Base-by-base conservation (phyloP, 2,329 filamentous ascomycete genomes). In the Neofusicoccum kwambonambiense region DNA sequence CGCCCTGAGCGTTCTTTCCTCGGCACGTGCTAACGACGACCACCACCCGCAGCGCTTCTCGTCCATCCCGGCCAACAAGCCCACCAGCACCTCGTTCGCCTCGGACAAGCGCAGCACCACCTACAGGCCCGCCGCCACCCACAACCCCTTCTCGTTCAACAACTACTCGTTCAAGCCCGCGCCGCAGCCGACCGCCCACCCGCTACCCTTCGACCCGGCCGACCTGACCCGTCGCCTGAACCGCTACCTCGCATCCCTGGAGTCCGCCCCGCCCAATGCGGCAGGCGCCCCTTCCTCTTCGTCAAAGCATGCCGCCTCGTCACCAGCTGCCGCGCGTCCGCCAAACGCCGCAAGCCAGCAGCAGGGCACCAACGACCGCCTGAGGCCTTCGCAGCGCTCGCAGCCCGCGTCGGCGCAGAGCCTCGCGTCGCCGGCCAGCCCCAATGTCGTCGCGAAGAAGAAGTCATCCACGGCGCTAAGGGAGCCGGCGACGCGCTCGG, bases 201-300 rank as follows among this genome's bases (percentile, higher is more conserved):
- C 15, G 3, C 9, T 17, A 4, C 56, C 56, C 11, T 19, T 60
- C 56, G 56, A 60, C 12, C 42, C 56, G n/a, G 56, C 56, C 56
- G 56, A 60, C 1, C 31, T 60, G 22, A 60, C 56, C 56, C 56
- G 56, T 6, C 41, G 42, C 13, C 56, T 60, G 11, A 42, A 60
- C 41, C 41, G 41, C 56, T 60, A 60, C 42, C 56, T 60, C 41
- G 56, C 56, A 19, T 47, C 56, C n/a, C 31, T 60, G 39, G 56
- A 47, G 15, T n/a, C 54, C 17, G 27, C 52, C 31, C 31, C 52
- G 4, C n/a, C 51, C 17, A 39, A 11, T n/a, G 15, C 54, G 15
- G 15, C 54, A 44, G 13, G 13, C 54, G 22, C n/a, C 22, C 7
- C 13, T 37, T 19, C 22, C 22, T 22, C 22, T 22, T 22, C 22